These are phyloP conservation scores for Calamus simplicifolius DNA, from an alignment of 176 grass and related monocot genomes.

Conservation along the genomic window DNA sequence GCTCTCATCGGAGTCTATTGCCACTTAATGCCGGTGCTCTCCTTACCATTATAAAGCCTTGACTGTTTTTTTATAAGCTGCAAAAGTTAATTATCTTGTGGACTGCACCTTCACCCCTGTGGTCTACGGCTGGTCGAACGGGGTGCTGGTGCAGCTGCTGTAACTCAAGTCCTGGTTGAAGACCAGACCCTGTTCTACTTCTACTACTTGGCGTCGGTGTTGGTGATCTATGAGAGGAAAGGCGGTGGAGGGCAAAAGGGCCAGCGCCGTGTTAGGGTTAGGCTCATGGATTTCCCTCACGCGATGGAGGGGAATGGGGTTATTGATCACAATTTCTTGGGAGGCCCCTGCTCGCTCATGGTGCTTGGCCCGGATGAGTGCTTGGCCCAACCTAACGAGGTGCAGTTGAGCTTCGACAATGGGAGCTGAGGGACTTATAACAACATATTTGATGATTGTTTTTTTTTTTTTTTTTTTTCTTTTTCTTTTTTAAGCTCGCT, in stretches of 20 bases:
- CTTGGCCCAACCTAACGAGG: too few relatives aligned
- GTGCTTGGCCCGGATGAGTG: conserved; percentile 8
- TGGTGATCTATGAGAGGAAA: conserved; percentile 51
- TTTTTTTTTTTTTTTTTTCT: too few relatives aligned
- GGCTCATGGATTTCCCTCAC: conserved; percentile 86
- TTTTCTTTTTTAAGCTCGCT: too few relatives aligned
- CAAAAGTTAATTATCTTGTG: too few relatives aligned
- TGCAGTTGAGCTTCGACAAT: too few relatives aligned
- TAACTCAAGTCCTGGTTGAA: conserved; percentile 93
- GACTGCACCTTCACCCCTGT: conserved; percentile 44
- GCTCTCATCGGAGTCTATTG: conserved; percentile 45
- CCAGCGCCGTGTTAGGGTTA: conserved; percentile 29
- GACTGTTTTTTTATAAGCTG: background rate
- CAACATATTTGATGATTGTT: too few relatives aligned
- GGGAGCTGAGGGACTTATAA: too few relatives aligned
- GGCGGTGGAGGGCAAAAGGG: background rate
- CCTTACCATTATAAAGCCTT: conserved; percentile 38
- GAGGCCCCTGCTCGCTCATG: conserved; percentile 68
- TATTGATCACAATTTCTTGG: conserved; percentile 91
- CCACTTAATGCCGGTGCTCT: conserved; percentile 44
- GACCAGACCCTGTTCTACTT: conserved; percentile 85
- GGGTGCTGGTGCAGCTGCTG: conserved; percentile 55
- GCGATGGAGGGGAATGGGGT: conserved; percentile 55
- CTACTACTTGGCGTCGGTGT: conserved; percentile 73
- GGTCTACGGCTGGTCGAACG: conserved; percentile 51